Conservation (phyloP, 768 basidiomycete species). For the Mycena kentingensis region DNA sequence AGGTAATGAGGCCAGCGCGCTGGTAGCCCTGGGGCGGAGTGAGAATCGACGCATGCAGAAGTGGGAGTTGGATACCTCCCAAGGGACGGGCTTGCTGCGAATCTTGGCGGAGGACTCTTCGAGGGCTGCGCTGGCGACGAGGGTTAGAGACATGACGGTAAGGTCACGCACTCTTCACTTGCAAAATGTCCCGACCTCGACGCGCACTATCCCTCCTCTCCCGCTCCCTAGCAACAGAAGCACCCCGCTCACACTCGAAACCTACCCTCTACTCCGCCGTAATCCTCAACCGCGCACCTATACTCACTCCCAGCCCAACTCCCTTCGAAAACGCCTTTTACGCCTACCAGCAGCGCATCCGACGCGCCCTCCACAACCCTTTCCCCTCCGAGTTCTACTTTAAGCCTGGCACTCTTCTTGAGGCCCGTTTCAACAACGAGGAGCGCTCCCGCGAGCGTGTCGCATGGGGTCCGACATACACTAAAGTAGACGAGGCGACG, state of each 20-base stretch:
- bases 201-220: slow-evolving; percentile 15
- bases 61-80: slow-evolving; percentile 68
- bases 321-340: slow-evolving; percentile 81
- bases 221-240: slow-evolving; percentile 16
- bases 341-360: slow-evolving; percentile 80
- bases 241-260: slow-evolving; percentile 28
- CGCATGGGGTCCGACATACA: slow-evolving; percentile 72
- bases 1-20: slow-evolving; percentile 85
- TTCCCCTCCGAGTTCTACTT: slow-evolving; percentile 92
- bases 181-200: slow-evolving; percentile 10
- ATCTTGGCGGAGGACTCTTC: slow-evolving; percentile 89
- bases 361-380: slow-evolving; percentile 84
- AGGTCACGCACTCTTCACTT: background rate
- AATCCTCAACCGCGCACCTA: slow-evolving; percentile 76
- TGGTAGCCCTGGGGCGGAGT: slow-evolving; percentile 83
- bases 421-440: slow-evolving; percentile 77
- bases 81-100: slow-evolving; percentile 87
- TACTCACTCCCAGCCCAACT: slow-evolving; percentile 70
- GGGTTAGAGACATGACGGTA: slow-evolving; percentile 64
- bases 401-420: slow-evolving; percentile 85
- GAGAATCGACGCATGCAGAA: slow-evolving; percentile 15
- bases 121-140: slow-evolving; percentile 81
- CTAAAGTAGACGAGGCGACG: slow-evolving; percentile 45
- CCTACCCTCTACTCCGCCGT: slow-evolving; percentile 60
- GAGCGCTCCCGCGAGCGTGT: slow-evolving; percentile 70